Conservation (phyloP, 2,329 filamentous ascomycete species). For the Penicillium sp. region DNA sequence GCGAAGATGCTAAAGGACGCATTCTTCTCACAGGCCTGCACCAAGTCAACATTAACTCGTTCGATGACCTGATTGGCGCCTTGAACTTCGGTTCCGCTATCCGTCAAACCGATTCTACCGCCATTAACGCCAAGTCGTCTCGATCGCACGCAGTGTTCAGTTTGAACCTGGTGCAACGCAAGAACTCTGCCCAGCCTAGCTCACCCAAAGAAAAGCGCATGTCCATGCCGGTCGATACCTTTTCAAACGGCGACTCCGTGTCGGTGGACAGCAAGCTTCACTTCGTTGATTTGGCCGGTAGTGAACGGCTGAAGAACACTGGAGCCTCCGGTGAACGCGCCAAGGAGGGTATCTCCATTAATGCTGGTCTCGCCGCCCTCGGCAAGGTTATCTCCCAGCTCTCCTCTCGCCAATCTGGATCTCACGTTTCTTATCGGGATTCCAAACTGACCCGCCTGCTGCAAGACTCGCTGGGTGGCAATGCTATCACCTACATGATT, state of each 20-base stretch:
- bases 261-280: constrained; percentile 98
- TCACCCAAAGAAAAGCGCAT: constrained; percentile 74
- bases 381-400: constrained; percentile 98
- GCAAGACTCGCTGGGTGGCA: constrained; percentile 94
- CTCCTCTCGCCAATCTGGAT: constrained; percentile 80
- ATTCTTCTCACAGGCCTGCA: constrained; percentile 89
- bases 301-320: constrained; percentile 95
- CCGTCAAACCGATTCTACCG: constrained; percentile 93
- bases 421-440: constrained; percentile 95
- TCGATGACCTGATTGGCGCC: constrained; percentile 85
- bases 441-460: constrained; percentile 93
- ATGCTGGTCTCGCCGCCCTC: constrained; percentile 87
- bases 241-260: constrained; percentile 66
- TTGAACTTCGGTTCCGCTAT: constrained; percentile 92
- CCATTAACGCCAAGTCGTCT: constrained; percentile 96
- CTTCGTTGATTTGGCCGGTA: constrained; percentile 96
- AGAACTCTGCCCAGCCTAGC: constrained; percentile 46
- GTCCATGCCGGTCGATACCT: constrained; percentile 79
- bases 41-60: constrained; percentile 83
- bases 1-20: constrained; percentile 90
- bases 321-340: constrained; percentile 92
- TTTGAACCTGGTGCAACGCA: constrained; percentile 83
- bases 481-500: constrained; percentile 99
- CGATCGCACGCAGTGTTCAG: constrained; percentile 97
- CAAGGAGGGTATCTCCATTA: constrained; percentile 96